Evolutionary conservation across 2,329 filamentous ascomycete genomes (phyloP), one percentile per base, ranked within the genome.

Genomic region (Lasiodiplodia theobromae): DNA sequence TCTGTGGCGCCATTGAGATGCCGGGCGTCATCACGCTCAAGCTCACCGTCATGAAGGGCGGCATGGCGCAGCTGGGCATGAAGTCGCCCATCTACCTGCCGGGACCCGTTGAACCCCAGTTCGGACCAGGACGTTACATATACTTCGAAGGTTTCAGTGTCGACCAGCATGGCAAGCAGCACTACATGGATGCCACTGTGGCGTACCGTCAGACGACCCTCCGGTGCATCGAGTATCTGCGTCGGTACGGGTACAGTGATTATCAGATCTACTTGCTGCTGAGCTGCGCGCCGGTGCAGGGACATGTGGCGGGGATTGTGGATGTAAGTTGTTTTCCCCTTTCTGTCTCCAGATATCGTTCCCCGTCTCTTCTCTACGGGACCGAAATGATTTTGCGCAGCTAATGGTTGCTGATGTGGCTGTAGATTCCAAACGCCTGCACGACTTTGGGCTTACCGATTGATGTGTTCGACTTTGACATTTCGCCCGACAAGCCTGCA

Each of bases 401-500:
- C 31, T 18, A 25, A 10, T 11, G 2, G 60, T 18, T 4, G 21
- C 60, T 64, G 12, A 64, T 7, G 6, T 14, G 11, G 40, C 10
- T n/a, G n/a, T 3, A 64, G 60, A 92, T 97, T 60, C 94, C 94
- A 0, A 97, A 97, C 77, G 92, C 92, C 0, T 97, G 94, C 76
- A 97, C 94, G 4, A 97, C 94, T 0, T 83, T 97, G 69, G 94
- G 93, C 0, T 77, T 97, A 66, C 94, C 94, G 0, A 93, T 97
- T 85, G 94, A 97, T 80, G 96, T 97, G 66, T 97, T 97, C 74
- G 92, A 96, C 76, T 97, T 97, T 79, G 94, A 97, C 77, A 95
- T 97, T 72, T 87, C 89, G 57, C 92, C 93, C 0, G 85, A 86
- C 68, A 84, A 83, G 5, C 84, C 85, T 7, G 87, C 86, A 2